Percentiles rank a stretch among this genome's conserved stretches.
phyloP scores from a whole-genome alignment of 257 asterid species.

The Nicotiana otophora region DNA sequence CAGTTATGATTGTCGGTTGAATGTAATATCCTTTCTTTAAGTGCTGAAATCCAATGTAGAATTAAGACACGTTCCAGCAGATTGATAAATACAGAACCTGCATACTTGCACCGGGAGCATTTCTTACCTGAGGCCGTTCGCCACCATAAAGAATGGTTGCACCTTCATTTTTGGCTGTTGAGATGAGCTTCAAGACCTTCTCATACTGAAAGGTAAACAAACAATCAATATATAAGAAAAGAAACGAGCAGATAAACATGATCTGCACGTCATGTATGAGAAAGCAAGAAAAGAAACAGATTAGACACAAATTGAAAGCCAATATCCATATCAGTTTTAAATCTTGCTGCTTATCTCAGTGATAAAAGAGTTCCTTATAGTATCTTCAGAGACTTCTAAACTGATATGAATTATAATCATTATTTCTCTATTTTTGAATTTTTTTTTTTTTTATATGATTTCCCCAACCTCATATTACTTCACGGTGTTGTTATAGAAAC shows the following conservation, averaged over 20 bases:
- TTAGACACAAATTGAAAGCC: not conserved
- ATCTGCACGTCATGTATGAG: not conserved
- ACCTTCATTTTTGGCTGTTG: constrained; percentile 84
- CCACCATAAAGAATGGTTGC: constrained; percentile 82
- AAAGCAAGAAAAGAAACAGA: not conserved
- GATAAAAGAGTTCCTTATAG: not conserved
- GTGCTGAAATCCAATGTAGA: constrained; percentile 46
- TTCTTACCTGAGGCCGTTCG: constrained; percentile 64
- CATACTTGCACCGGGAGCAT: not conserved
- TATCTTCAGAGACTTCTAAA: not conserved
- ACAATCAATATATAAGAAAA: not conserved
- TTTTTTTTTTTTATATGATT: not conserved
- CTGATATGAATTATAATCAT: not conserved
- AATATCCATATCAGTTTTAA: not conserved
- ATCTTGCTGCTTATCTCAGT: not conserved
- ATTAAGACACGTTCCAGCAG: not conserved
- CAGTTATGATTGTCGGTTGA: constrained; percentile 66
- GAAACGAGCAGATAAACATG: not conserved
- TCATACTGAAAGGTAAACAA: constrained; percentile 51
- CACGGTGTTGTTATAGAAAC: not conserved
- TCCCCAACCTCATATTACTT: not conserved
- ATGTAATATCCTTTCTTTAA: constrained; percentile 73
- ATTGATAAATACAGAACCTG: not conserved
- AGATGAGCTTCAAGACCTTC: constrained; percentile 56
- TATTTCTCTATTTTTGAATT: not conserved